A percentile compares a stretch with the other conserved stretches of the same genome.
phyloP scores from a whole-genome alignment of 179 eudicot genomes.

The Beta corolliflora region DNA sequence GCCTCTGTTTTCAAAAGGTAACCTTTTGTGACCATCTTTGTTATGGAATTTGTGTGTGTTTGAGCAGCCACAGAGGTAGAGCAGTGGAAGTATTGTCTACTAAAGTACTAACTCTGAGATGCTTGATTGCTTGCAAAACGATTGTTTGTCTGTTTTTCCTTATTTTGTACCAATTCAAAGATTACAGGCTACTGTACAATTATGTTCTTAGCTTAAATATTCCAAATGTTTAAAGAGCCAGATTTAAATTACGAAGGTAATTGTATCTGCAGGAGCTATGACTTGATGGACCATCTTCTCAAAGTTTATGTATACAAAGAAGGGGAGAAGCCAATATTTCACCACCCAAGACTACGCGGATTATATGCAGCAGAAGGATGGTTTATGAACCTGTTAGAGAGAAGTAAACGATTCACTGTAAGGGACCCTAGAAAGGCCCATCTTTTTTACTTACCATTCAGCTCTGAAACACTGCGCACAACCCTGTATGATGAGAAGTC shows the following conservation, averaged over 20 bases:
- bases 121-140: background rate
- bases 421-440: conserved; percentile 79
- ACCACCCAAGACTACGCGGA: conserved; percentile 67
- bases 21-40: background rate
- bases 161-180: background rate
- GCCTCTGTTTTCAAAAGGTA: conserved; percentile 61
- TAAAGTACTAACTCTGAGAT: no score
- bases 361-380: conserved; percentile 87
- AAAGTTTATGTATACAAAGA: conserved; percentile 76
- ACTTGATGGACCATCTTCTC: conserved; percentile 61
- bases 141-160: background rate
- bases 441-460: conserved; percentile 70
- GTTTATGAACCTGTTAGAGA: conserved; percentile 72
- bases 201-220: background rate
- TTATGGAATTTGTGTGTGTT: background rate
- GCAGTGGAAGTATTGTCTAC: background rate
- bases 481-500: conserved; percentile 37
- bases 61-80: background rate
- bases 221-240: background rate
- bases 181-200: background rate
- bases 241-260: background rate
- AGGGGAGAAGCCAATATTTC: conserved; percentile 79
- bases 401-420: conserved; percentile 50
- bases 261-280: conserved; percentile 62
- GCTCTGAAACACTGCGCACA: conserved; percentile 51